These are phyloP conservation scores for Spinacia oleracea DNA, from an alignment of 179 eudicot species.

Conservation along the genomic window DNA sequence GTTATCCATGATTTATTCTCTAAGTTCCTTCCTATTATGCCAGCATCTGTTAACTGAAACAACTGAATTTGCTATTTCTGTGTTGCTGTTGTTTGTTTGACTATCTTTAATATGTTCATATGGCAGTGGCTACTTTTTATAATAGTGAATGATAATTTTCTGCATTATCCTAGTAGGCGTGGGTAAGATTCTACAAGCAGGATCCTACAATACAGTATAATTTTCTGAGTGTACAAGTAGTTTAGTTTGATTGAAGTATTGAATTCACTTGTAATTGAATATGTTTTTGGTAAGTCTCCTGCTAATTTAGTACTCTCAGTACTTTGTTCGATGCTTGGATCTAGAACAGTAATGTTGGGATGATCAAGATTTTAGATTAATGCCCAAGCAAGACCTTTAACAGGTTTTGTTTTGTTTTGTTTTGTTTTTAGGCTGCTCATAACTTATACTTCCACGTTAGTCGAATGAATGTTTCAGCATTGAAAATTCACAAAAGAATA, in stretches of 20 bases:
- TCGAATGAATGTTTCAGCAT: too few species aligned
- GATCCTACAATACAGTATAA: background rate
- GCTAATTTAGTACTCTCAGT: background rate
- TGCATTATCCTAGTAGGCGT: background rate
- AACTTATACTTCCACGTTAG: too few species aligned
- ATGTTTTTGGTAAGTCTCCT: background rate
- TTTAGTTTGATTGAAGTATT: background rate
- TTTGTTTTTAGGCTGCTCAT: background rate
- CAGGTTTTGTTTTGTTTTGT: background rate
- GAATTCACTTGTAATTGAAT: background rate
- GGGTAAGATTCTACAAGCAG: background rate
- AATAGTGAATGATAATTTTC: background rate
- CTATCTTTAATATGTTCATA: background rate
- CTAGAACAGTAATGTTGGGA: background rate
- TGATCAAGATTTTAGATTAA: background rate
- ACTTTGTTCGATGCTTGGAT: background rate
- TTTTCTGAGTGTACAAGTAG: background rate
- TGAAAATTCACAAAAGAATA: too few species aligned
- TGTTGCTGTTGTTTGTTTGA: background rate
- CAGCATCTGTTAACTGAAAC: slow-evolving; percentile 2
- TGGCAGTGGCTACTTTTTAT: background rate
- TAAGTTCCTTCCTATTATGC: background rate
- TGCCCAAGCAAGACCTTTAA: background rate
- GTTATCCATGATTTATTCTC: background rate
- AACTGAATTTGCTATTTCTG: background rate